These are phyloP conservation scores for Stephanodiscus triporus DNA, from an alignment of 108 stramenopile species.

Conservation along the genomic window DNA sequence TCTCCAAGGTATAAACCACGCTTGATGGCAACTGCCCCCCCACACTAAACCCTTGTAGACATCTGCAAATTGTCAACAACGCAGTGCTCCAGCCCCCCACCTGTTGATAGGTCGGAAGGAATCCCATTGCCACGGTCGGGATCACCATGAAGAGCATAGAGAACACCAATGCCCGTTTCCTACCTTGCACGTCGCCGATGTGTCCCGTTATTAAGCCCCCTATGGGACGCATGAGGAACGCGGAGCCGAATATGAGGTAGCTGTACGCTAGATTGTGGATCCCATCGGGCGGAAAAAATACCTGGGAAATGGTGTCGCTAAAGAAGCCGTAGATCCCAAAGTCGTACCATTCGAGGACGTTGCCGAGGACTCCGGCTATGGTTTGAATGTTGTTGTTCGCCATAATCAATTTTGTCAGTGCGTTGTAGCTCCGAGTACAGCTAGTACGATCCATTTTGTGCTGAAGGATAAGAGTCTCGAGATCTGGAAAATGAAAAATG, in stretches of 20 bases:
- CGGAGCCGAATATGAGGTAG: slow-evolving; percentile 76
- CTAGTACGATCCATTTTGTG: too few relatives aligned
- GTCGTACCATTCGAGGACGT: slow-evolving; percentile 83
- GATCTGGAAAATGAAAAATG: too few relatives aligned
- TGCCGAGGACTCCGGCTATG: slow-evolving; percentile 53
- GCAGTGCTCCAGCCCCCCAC: slow-evolving; percentile 50
- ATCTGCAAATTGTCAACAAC: slow-evolving; percentile 52
- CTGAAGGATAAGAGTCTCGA: too few relatives aligned
- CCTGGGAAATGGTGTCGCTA: slow-evolving; percentile 71
- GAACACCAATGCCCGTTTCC: slow-evolving; percentile 50
- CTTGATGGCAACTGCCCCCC: slow-evolving; percentile 63
- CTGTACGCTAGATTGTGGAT: slow-evolving; percentile 38
- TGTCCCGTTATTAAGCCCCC: slow-evolving; percentile 62
- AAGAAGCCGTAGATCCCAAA: slow-evolving; percentile 88
- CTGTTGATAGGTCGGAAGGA: slow-evolving; percentile 59
- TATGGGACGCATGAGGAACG: slow-evolving; percentile 54
- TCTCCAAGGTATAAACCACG: slow-evolving; percentile 68
- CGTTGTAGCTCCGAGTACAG: too few relatives aligned
- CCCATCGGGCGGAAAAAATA: slow-evolving; percentile 73
- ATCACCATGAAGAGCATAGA: slow-evolving; percentile 62
- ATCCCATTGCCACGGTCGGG: slow-evolving; percentile 69
- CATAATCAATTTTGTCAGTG: background rate
- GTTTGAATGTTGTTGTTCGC: slow-evolving; percentile 35
- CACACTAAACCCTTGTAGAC: slow-evolving; percentile 66
- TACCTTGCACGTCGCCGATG: slow-evolving; percentile 62